These are phyloP conservation scores for Cunninghamia lanceolata DNA, from an alignment of 75 land plant species.

Conservation along the genomic window DNA sequence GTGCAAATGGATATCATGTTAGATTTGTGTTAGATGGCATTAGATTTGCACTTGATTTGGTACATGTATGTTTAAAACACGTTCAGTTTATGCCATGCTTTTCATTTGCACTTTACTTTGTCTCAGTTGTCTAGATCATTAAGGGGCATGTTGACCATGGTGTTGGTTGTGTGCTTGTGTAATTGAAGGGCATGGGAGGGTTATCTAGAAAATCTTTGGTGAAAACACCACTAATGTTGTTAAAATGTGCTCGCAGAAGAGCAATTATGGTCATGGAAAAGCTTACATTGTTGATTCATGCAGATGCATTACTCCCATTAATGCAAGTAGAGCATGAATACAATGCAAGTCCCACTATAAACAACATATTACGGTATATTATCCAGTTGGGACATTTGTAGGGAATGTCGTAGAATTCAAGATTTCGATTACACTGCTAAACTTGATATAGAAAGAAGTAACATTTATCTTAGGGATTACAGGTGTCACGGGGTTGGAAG, in stretches of 20 bases:
- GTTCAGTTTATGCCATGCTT: no score
- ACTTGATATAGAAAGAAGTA: slow-evolving; percentile 34
- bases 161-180: no score
- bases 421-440: slow-evolving; percentile 29
- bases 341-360: no score
- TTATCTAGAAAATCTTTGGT: slow-evolving; percentile 24
- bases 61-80: no score
- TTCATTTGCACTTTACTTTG: no score
- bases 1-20: no score
- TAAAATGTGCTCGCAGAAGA: slow-evolving; percentile 11
- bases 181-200: slow-evolving; percentile 25
- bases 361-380: slow-evolving; percentile 38
- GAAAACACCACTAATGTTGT: slow-evolving; percentile 17
- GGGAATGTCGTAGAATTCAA: slow-evolving; percentile 44
- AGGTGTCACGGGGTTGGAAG: slow-evolving; percentile 6
- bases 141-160: no score
- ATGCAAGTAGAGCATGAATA: slow-evolving; percentile 13
- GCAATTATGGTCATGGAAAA: no score
- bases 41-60: no score
- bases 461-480: slow-evolving; percentile 43
- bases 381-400: slow-evolving; percentile 43
- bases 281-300: no score
- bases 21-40: no score
- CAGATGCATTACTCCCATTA: slow-evolving; percentile 9
- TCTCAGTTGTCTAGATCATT: no score